Conservation (phyloP, 2,329 filamentous ascomycete genomes). For the Fusarium acutatum region DNA sequence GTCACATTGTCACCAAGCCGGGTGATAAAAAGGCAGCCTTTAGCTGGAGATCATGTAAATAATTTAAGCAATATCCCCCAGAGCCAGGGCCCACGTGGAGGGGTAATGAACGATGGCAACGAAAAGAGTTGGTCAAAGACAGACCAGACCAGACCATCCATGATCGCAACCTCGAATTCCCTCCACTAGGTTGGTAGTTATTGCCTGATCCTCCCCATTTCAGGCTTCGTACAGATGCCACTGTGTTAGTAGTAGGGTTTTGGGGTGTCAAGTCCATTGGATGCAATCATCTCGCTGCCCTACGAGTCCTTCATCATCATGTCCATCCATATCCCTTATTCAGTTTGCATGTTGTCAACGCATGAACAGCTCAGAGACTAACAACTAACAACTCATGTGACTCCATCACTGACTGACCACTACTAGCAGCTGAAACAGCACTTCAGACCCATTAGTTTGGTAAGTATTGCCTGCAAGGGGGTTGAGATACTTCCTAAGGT, state of each 20-base stretch:
- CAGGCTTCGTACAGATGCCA: neutral
- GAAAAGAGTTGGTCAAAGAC: neutral
- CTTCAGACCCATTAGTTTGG: neutral
- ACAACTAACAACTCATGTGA: constrained; percentile 28
- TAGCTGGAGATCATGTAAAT: constrained; percentile 20
- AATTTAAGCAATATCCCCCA: constrained; percentile 5
- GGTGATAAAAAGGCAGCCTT: constrained; percentile 3
- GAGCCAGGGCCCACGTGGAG: constrained; percentile 35
- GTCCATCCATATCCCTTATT: neutral
- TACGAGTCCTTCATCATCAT: neutral
- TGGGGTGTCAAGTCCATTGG: neutral
- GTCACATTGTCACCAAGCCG: constrained; percentile 18
- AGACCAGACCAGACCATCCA: neutral
- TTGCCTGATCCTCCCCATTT: neutral
- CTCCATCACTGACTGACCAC: constrained; percentile 9
- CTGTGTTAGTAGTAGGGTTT: neutral
- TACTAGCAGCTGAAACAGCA: neutral
- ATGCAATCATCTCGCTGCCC: neutral
- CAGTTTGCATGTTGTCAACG: constrained; percentile 21
- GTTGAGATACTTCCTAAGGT: neutral
- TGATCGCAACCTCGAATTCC: neutral
- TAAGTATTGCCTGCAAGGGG: neutral
- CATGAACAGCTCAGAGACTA: constrained; percentile 36
- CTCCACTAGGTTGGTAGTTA: neutral
- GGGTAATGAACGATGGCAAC: constrained; percentile 7